phyloP scores from a whole-genome alignment of 129 eudicot species.

The Logfia minima region DNA sequence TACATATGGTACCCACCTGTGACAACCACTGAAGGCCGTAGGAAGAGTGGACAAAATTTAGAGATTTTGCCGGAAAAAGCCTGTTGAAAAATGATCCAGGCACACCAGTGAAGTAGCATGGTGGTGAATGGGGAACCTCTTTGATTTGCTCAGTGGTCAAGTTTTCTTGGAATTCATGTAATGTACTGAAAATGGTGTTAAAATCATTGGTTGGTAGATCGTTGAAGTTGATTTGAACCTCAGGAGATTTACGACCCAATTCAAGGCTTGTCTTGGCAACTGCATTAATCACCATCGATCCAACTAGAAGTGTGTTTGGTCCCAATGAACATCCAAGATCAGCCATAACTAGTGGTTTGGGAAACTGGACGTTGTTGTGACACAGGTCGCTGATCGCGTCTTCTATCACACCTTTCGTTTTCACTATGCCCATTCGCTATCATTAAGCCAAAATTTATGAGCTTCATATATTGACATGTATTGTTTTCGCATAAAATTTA shows the following conservation, averaged over 20 bases:
- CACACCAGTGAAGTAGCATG: slow-evolving; percentile 51
- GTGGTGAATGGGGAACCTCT: slow-evolving; percentile 21
- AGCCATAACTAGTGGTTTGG: slow-evolving; percentile 47
- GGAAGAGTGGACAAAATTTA: slow-evolving; percentile 74
- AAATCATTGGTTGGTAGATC: slow-evolving; percentile 81
- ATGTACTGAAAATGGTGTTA: slow-evolving; percentile 51
- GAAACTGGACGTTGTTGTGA: not conserved
- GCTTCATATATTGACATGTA: not conserved
- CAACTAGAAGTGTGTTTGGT: slow-evolving; percentile 55
- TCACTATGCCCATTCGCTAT: slow-evolving; percentile 39
- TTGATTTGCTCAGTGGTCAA: not conserved
- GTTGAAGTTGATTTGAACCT: slow-evolving; percentile 56
- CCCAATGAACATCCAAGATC: slow-evolving; percentile 83
- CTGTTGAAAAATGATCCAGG: slow-evolving; percentile 67
- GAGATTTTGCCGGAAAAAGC: slow-evolving; percentile 43
- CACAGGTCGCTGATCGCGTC: slow-evolving; percentile 9
- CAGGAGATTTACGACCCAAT: slow-evolving; percentile 39
- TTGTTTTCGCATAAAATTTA: too few species aligned
- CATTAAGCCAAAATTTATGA: not conserved
- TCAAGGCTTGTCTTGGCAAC: slow-evolving; percentile 28
- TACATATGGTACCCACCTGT: slow-evolving; percentile 20
- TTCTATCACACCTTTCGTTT: slow-evolving; percentile 17
- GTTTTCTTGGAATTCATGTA: slow-evolving; percentile 39
- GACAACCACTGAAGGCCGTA: slow-evolving; percentile 77
- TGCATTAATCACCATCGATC: slow-evolving; percentile 38